These are phyloP conservation scores for Bassia scoparia DNA, from an alignment of 148 eudicot species.

Conservation along the genomic window DNA sequence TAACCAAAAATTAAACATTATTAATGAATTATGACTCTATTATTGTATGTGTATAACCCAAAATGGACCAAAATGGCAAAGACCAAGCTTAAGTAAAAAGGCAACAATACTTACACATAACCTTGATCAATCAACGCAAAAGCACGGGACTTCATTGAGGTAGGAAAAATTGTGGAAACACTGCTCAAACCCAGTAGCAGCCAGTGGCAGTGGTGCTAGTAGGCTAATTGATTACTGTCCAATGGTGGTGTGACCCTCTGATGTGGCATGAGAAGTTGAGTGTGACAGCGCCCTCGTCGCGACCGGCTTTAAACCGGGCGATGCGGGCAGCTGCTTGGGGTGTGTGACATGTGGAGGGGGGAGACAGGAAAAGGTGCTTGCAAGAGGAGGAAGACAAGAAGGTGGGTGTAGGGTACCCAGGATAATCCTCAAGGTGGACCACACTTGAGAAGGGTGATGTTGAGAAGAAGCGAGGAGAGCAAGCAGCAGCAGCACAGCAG, in stretches of 20 bases:
- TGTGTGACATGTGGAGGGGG: constrained; percentile 25
- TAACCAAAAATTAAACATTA: not conserved
- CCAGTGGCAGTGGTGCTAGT: constrained; percentile 9
- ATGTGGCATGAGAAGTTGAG: constrained; percentile 24
- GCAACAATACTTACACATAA: not conserved
- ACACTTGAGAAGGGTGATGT: constrained; percentile 35
- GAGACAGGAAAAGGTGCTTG: constrained; percentile 10
- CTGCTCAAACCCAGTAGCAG: constrained; percentile 15
- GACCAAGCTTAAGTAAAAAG: no score
- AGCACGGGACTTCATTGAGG: constrained; percentile 36
- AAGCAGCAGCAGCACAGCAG: constrained; percentile 12
- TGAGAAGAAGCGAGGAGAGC: constrained; percentile 1
- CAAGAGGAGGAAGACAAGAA: constrained; percentile 58
- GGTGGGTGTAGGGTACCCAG: constrained; percentile 65
- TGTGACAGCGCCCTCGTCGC: constrained; percentile 45
- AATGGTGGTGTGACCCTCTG: constrained; percentile 30
- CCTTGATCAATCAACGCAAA: not conserved
- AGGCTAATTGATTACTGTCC: constrained; percentile 32
- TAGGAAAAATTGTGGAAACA: constrained; percentile 28
- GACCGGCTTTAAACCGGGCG: constrained; percentile 46
- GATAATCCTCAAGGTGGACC: constrained; percentile 50
- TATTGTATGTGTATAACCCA: constrained; percentile 1
- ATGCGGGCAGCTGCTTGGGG: constrained; percentile 26
- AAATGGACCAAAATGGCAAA: not conserved
- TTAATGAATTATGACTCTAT: constrained; percentile 2